Evolutionary conservation across 2,329 filamentous ascomycete genomes (phyloP).

Genomic region (Coniosporium tulheliwenetii): DNA sequence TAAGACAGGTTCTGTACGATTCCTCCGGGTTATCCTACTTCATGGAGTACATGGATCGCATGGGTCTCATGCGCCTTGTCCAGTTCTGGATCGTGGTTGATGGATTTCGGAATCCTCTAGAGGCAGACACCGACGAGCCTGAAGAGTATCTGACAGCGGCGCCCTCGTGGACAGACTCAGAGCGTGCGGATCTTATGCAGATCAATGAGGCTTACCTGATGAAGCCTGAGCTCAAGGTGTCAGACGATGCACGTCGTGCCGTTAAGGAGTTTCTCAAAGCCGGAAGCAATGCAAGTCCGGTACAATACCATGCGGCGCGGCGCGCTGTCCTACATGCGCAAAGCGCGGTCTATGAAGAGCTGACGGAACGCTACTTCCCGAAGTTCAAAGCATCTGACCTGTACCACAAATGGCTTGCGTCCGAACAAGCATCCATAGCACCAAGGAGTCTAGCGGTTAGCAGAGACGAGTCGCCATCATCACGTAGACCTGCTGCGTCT

Average conservation of each 20-base stretch:
- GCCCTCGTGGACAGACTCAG: slow-evolving; percentile 60
- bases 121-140: slow-evolving; percentile 64
- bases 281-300: slow-evolving; percentile 57
- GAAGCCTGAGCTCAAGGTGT: slow-evolving; percentile 65
- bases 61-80: slow-evolving; percentile 70
- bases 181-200: slow-evolving; percentile 75
- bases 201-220: slow-evolving; percentile 83
- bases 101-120: slow-evolving; percentile 83
- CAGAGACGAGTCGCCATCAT: slow-evolving; percentile 6
- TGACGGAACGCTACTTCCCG: slow-evolving; percentile 67
- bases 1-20: slow-evolving; percentile 78
- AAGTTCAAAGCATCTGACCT: slow-evolving; percentile 85
- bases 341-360: slow-evolving; percentile 65
- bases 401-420: slow-evolving; percentile 89
- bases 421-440: slow-evolving; percentile 40
- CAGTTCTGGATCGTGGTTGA: slow-evolving; percentile 99
- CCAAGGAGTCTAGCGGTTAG: slow-evolving; percentile 4
- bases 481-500: not conserved
- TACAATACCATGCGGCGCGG: slow-evolving; percentile 71
- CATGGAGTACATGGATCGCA: slow-evolving; percentile 98
- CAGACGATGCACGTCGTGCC: slow-evolving; percentile 49
- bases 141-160: slow-evolving; percentile 35
- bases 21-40: slow-evolving; percentile 89
- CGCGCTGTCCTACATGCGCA: slow-evolving; percentile 71
- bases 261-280: slow-evolving; percentile 68